Base-by-base conservation (phyloP, 495 filamentous ascomycete species). In the Penicillium egyptiacum region DNA sequence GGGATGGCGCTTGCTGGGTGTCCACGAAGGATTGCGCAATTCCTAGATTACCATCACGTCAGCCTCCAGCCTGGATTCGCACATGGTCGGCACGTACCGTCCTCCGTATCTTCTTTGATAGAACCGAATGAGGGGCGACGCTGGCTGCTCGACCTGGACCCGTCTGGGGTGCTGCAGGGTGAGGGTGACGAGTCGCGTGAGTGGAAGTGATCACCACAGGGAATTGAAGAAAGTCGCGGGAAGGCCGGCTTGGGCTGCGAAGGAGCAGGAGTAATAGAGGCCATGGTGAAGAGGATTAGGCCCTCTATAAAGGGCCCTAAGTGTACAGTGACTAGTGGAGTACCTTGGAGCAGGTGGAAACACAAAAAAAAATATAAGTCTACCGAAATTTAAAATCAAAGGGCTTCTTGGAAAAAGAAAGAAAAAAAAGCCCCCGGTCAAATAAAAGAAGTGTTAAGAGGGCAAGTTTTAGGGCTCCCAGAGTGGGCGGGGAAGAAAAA, bases 1-100 rank as follows among this genome's bases (percentile, higher is more conserved):
- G 70, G 45, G 84, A 82, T 39, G 83, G 81, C n/a, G 80, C 81
- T 56, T 84, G 70, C 63, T 86, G 86, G 50, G 83, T 83, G 62
- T 81, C 81, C 35, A 88, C 83, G 62, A 92, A 92, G 17, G 81
- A 86, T 74, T 92, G 88, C 46, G 86, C 81, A 51, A 90, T 80
- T 57, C 78, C 79, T 81, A 62, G 17, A 44, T n/a, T 39, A 19
- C 43, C 3, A 44, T 57, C 40, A 60, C 23, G 41, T 66, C 48
- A 61, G 54, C 35, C 30, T 20, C 31, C 16, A 39, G 16, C 7
- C 22, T 39, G 22, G 26, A 33, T 50, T 28, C 11, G 44, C 35
- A 46, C 35, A 48, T 42, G 4, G 31, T 25, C 23, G 28, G 49
- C 37, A 62, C 70, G 39, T 70, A 78, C 75, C 75, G 65, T 72